Conservation (phyloP, 257 asterid genomes). For the Marsdenia floribunda region DNA sequence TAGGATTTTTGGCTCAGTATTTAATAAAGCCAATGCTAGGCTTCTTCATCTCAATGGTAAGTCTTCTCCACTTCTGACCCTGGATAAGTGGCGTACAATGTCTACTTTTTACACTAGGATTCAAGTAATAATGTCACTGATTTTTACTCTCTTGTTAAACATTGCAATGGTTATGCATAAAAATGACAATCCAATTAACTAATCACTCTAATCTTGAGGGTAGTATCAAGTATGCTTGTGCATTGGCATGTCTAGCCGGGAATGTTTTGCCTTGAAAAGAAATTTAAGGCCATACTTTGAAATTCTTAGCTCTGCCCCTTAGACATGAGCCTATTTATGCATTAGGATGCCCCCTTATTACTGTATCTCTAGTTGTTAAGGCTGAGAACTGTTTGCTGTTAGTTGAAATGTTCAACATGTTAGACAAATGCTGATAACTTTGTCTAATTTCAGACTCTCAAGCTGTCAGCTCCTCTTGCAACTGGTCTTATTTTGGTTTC, state of each 20-base stretch:
- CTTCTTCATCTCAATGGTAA: constrained; percentile 75
- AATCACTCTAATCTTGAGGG: not conserved
- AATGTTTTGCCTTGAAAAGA: not conserved
- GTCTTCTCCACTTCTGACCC: constrained; percentile 10
- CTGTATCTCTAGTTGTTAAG: not conserved
- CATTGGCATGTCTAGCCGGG: not conserved
- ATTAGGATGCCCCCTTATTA: not conserved
- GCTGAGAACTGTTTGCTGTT: not conserved
- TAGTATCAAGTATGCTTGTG: not conserved
- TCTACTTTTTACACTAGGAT: not conserved
- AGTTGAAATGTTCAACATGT: constrained; percentile 19
- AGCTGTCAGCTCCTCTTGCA: constrained; percentile 94
- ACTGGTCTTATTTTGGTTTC: constrained; percentile 98
- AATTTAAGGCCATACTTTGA: not conserved
- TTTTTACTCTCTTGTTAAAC: not conserved
- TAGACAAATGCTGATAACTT: constrained; percentile 17
- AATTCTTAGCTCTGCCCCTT: not conserved
- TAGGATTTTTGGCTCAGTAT: constrained; percentile 91
- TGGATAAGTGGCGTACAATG: not conserved
- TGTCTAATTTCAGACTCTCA: constrained; percentile 52
- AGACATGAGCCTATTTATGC: not conserved
- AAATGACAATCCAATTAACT: not conserved
- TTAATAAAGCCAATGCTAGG: constrained; percentile 86
- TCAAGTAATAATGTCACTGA: not conserved
- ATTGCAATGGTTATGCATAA: not conserved